Base-by-base conservation (phyloP, 2,329 filamentous ascomycete species). In the Fonsecaea pugnacius region DNA sequence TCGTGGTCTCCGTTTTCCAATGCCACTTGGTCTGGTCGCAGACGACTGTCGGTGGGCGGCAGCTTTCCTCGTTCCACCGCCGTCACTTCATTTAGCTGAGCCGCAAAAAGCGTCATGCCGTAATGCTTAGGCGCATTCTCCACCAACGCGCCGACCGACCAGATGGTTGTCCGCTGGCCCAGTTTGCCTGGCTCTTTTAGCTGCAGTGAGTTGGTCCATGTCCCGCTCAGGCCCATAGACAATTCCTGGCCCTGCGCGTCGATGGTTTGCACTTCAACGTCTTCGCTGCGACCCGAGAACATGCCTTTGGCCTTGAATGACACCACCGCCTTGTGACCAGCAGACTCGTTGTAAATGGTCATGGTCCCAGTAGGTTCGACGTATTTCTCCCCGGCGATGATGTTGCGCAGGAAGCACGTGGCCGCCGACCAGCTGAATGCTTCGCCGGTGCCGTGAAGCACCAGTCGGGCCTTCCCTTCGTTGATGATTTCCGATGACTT, bases 341-440 rank as follows among this genome's bases (percentile, higher is more conserved):
- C 92, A 4, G 85, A 89, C 73, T 99, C 95, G 75, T 94, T 94
- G 69, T 86, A 80, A 36, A 99, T 86, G 27, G 89, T 87, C 91
- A 98, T 95, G 50, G 86, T 91, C 52, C 93, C 93, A 0, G 96
- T 91, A 0, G 95, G 95, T 78, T 99, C 95, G 12, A 98, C 88
- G 74, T 99, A 99, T 78, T 98, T 99, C 78, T 99, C 95, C 43
- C 95, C 95, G 72, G 96, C 94, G 61, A 99, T 96, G 58, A 99
- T 92, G 75, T 99, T 99, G 54, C 95, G 88, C 60, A 99, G 79
- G 78, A 97, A 98, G 69, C 91, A 91, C 4, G 92, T 96, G 1
- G 94, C 92, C 18, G 91, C 84, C 52, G 85, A 89, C 92, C 92
- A 99, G 71, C 89, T 93, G 79, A 94, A 99, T 66, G 87, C 84